Evolutionary conservation across 176 grass and related monocot genomes (phyloP).

Genomic region (Zoysia pacifica): DNA sequence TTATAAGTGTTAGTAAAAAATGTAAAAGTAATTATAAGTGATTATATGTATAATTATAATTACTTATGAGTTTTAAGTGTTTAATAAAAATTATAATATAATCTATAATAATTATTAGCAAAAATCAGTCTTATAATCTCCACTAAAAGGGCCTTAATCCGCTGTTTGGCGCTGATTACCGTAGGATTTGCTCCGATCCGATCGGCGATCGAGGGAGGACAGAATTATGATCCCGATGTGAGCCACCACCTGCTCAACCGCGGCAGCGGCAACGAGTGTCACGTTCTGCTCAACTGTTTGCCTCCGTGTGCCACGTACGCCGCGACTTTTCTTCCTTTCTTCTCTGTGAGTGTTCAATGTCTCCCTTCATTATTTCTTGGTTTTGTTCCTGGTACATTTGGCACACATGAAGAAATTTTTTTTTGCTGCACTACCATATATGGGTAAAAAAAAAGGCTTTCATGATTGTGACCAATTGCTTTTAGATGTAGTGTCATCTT

Average conservation of each 20-base stretch:
- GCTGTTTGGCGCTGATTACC: background rate
- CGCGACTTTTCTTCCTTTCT: background rate
- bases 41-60: no score
- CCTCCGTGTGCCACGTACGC: background rate
- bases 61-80: no score
- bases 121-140: no score
- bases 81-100: no score
- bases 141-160: background rate
- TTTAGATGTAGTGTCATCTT: no score
- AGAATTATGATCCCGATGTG: slow-evolving; percentile 41
- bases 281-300: background rate
- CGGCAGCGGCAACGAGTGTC: background rate
- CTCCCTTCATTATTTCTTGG: background rate
- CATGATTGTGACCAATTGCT: no score
- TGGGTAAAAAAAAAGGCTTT: background rate
- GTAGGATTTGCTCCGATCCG: background rate
- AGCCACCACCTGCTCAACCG: background rate
- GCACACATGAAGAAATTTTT: background rate
- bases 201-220: slow-evolving; percentile 9
- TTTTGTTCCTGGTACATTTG: background rate
- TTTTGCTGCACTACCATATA: no score
- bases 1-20: no score
- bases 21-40: no score
- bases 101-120: no score
- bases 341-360: background rate